These are phyloP conservation scores for Symmetrospora coprosmae DNA, from an alignment of 768 basidiomycete genomes.

Conservation along the genomic window DNA sequence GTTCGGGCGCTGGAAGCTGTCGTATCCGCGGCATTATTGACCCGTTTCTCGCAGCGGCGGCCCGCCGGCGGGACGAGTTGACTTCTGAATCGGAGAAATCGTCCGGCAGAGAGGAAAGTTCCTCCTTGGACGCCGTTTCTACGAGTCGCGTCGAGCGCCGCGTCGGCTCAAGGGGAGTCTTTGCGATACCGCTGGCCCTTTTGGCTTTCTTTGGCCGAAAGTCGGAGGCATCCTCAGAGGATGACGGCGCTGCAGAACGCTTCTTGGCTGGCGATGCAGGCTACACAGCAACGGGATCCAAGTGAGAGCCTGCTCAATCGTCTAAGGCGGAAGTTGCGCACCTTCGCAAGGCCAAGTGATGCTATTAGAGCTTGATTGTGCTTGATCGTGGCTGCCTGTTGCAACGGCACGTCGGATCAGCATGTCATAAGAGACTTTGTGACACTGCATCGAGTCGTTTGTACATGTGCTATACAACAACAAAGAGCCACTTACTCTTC, in stretches of 20 bases:
- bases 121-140: not conserved
- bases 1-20: constrained; percentile 1
- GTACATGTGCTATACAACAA: too few species aligned
- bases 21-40: too few species aligned
- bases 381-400: constrained; percentile 1
- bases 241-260: not conserved
- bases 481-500: too few species aligned
- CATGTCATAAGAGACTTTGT: too few species aligned
- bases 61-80: not conserved
- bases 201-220: not conserved
- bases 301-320: not conserved
- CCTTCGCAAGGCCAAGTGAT: constrained; percentile 15
- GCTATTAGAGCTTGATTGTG: constrained; percentile 10
- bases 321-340: not conserved
- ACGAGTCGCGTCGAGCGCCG: not conserved
- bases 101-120: constrained; percentile 6
- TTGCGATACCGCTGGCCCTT: not conserved
- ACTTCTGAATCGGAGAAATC: constrained; percentile 10
- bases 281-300: not conserved
- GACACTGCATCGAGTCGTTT: too few species aligned
- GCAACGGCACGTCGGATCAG: too few species aligned
- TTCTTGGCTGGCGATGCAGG: not conserved
- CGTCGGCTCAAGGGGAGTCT: not conserved
- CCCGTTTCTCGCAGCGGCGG: not conserved
- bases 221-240: not conserved